Conservation (phyloP, 257 asterid genomes). For the Thymus mandschuricus region DNA sequence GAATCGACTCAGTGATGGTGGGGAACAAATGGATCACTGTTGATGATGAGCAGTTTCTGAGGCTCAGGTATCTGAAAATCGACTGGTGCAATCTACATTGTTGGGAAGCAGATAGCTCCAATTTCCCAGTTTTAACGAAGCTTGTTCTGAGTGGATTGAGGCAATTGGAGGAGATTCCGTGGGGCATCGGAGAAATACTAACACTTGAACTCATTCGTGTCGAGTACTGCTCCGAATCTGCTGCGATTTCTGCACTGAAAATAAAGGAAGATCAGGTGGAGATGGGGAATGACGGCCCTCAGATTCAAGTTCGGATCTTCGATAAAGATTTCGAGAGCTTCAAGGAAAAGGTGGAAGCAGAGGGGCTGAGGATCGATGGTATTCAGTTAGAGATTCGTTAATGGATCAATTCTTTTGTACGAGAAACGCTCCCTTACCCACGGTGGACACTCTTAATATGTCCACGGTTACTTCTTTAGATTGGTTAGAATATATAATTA, state of each 20-base stretch:
- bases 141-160: background rate
- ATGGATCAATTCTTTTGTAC: too few species aligned
- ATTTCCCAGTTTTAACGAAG: background rate
- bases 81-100: background rate
- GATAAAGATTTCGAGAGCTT: background rate
- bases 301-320: too few species aligned
- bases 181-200: constrained; percentile 27
- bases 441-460: too few species aligned
- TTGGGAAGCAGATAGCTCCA: background rate
- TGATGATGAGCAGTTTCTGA: background rate
- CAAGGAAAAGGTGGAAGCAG: background rate
- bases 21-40: background rate
- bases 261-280: background rate
- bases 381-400: too few species aligned
- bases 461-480: too few species aligned
- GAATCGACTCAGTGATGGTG: background rate
- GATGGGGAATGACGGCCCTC: background rate
- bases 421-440: too few species aligned
- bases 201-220: constrained; percentile 14
- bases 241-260: background rate
- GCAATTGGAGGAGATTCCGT: constrained; percentile 19
- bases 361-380: background rate
- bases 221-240: too few species aligned
- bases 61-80: background rate
- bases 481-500: too few species aligned